Base-by-base conservation (phyloP, 2,329 filamentous ascomycete species). In the Aspergillus sp. region DNA sequence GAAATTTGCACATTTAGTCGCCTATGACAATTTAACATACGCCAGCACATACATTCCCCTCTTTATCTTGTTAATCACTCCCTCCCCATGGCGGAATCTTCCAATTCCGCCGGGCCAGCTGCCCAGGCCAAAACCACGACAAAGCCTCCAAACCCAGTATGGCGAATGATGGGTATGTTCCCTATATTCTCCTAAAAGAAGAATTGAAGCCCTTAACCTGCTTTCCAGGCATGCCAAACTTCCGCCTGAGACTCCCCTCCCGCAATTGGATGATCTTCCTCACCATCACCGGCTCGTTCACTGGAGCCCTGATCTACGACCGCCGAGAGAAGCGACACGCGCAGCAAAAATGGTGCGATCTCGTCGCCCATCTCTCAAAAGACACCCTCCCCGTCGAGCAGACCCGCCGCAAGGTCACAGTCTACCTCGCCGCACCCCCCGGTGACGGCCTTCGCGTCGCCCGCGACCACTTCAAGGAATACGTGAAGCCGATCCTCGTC, bases 261-360 rank as follows among this genome's bases (percentile, higher is more conserved):
- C 88, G 94, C 56, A 97, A 97, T 71, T 99, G 94, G 94, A 84
- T 94, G 75, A 96, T 99, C 65, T 99, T 99, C 76, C 85, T 92
- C 73, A 80, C 87, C 44, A 72, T 97, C 50, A 87, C 87, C 10
- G 86, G 86, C 49, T 83, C 89, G 44, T 88, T 96, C 67, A 84
- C 89, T 5, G 85, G 83, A 14, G 88, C 90, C 48, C 81, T 97
- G 51, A 82, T 94, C 67, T 96, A 99, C 78, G 94, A 99, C 74
- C 90, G 90, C 66, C 86, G 89, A 54, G 87, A 97, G 75, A 96
- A 93, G 79, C 89, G 86, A 64, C 85, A 86, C 56, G 86, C 86
- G 49, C 93, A 94, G 51, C 82, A 88, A 57, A 92, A 92, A 72
- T 99, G 93, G 92, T 85, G 85, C 62, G 85, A 86, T 53, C 79